Evolutionary conservation across 371 early-diverging fungal species (phyloP).

Genomic region (Actinomortierella ambigua): DNA sequence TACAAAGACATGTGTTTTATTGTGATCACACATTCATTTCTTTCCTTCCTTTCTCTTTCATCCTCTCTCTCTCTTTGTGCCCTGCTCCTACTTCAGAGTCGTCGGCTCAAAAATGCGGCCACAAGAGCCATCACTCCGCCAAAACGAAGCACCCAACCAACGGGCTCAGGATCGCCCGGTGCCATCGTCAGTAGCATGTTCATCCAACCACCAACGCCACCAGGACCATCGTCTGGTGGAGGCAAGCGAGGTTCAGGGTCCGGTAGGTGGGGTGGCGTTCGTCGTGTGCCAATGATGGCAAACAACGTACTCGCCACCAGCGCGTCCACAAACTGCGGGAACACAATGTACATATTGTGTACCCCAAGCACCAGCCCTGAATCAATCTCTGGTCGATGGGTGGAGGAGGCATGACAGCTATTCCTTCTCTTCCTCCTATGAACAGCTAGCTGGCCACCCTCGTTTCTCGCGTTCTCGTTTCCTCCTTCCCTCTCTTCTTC

Average conservation of each 20-base stretch:
- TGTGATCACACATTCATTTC: too few species aligned
- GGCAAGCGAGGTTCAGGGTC: not conserved
- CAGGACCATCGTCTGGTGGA: slow-evolving; percentile 5
- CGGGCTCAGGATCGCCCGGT: slow-evolving; percentile 25
- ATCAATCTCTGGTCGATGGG: slow-evolving; percentile 17
- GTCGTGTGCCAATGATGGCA: slow-evolving; percentile 47
- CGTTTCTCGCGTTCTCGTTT: not conserved
- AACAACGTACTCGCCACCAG: slow-evolving; percentile 57
- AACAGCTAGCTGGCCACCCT: not conserved
- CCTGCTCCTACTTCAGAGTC: slow-evolving; percentile 4
- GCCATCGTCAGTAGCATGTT: not conserved
- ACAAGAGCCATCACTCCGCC: slow-evolving; percentile 64
- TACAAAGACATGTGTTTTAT: too few species aligned
- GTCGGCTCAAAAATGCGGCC: slow-evolving; percentile 52
- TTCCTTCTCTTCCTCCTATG: slow-evolving; percentile 13
- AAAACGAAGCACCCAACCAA: slow-evolving; percentile 57
- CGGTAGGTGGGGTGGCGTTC: slow-evolving; percentile 4
- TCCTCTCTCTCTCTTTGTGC: too few species aligned
- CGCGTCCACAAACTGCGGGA: slow-evolving; percentile 72
- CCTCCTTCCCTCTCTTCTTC: not conserved
- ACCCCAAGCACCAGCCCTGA: slow-evolving; percentile 78
- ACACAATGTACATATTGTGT: slow-evolving; percentile 80
- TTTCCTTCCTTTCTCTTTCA: too few species aligned
- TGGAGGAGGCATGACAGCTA: not conserved
- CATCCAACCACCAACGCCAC: slow-evolving; percentile 12